A percentile compares a stretch with the other conserved stretches of the same genome.
Conservation (phyloP, 2,329 filamentous ascomycete species). For the Didymella keratinophila region DNA sequence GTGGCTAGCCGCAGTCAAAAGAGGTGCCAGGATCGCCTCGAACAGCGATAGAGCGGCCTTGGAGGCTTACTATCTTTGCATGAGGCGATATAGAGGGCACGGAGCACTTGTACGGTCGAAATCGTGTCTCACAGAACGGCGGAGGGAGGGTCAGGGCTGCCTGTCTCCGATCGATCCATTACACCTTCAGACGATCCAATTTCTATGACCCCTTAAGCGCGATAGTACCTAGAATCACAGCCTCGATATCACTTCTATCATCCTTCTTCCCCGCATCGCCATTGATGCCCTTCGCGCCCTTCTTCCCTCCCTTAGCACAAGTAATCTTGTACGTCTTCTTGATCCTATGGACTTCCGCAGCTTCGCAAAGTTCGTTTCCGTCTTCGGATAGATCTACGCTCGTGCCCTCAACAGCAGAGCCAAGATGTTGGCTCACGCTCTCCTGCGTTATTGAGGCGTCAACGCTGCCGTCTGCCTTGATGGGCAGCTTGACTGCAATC, state of each 20-base stretch:
- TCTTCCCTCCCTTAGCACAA: constrained; percentile 50
- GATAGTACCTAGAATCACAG: constrained; percentile 77
- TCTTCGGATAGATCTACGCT: constrained; percentile 32
- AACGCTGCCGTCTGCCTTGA: constrained; percentile 16
- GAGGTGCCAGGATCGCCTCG: too few relatives aligned
- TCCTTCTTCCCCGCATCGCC: constrained; percentile 38
- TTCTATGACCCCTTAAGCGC: constrained; percentile 68
- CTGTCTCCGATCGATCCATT: too few relatives aligned
- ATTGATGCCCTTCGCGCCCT: constrained; percentile 37
- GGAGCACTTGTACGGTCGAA: too few relatives aligned
- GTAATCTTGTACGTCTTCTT: constrained; percentile 85
- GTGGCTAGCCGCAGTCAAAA: too few relatives aligned
- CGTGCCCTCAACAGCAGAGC: constrained; percentile 35
- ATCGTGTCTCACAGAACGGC: too few relatives aligned
- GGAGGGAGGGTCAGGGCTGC: too few relatives aligned
- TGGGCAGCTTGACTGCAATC: constrained; percentile 80
- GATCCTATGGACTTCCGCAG: constrained; percentile 64
- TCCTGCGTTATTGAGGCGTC: constrained; percentile 28
- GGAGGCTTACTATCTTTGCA: too few relatives aligned
- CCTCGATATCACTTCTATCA: constrained; percentile 68
- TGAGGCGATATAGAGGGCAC: too few relatives aligned
- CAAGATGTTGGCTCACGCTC: constrained; percentile 40
- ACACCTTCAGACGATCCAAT: too few relatives aligned
- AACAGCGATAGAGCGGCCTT: too few relatives aligned
- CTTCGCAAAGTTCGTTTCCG: constrained; percentile 60